Evolutionary conservation across 805 yeast genomes (phyloP).

Genomic region (Blastobotrys peoriensis): DNA sequence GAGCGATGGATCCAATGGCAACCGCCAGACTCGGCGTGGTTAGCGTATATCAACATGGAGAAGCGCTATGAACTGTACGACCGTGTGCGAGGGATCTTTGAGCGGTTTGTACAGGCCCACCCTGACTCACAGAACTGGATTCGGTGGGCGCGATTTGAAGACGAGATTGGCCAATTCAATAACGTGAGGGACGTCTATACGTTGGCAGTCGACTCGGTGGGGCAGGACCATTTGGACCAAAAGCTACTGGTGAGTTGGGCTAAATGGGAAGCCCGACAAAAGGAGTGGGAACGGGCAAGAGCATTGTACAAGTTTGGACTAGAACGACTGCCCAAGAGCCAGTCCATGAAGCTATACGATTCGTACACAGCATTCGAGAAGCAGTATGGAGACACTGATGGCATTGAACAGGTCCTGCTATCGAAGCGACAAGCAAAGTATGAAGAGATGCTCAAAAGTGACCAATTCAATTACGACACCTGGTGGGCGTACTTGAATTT

Average conservation of each 20-base stretch:
- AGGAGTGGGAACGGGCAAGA: conserved; percentile 58
- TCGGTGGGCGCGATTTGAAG: conserved; percentile 70
- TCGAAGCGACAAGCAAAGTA: conserved; percentile 52
- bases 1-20: conserved; percentile 78
- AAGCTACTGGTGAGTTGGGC: conserved; percentile 52
- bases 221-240: conserved; percentile 29
- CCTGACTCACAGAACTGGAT: conserved; percentile 60
- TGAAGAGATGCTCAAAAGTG: conserved; percentile 39
- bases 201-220: conserved; percentile 48
- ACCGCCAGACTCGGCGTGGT: conserved; percentile 65
- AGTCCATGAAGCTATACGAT: conserved; percentile 35
- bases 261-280: conserved; percentile 56
- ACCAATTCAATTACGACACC: conserved; percentile 59
- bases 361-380: conserved; percentile 57
- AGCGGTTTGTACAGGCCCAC: conserved; percentile 47
- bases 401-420: conserved; percentile 48
- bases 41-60: conserved; percentile 67
- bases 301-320: conserved; percentile 51
- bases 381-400: conserved; percentile 49
- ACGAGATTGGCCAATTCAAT: conserved; percentile 38
- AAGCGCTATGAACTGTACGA: conserved; percentile 53
- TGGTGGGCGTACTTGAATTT: conserved; percentile 77
- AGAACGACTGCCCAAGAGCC: conserved; percentile 37
- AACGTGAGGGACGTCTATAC: conserved; percentile 59
- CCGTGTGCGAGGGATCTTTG: conserved; percentile 54